A percentile compares a stretch with the other conserved stretches of the same genome.
These are phyloP conservation scores for Lenzites betulinus DNA, from an alignment of 768 basidiomycete genomes.

Conservation along the genomic window DNA sequence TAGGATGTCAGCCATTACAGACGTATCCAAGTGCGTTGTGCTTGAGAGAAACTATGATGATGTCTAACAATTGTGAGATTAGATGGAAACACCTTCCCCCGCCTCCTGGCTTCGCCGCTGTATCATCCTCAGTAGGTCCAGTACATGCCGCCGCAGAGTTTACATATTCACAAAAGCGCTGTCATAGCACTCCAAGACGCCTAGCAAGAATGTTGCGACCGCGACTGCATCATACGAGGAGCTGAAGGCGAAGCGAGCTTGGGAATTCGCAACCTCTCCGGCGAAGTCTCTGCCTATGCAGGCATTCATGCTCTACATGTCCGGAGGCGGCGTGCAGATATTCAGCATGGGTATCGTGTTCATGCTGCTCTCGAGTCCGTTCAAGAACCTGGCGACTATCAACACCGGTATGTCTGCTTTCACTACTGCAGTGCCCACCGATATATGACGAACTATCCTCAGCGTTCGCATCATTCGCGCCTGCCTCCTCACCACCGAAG, in stretches of 20 bases:
- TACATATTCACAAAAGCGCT: not conserved
- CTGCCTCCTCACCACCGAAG: constrained; percentile 49
- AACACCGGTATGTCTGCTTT: constrained; percentile 61
- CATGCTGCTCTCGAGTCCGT: constrained; percentile 85
- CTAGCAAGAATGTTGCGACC: constrained; percentile 36
- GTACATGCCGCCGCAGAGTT: not conserved
- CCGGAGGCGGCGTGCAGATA: constrained; percentile 92
- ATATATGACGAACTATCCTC: not conserved
- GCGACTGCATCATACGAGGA: constrained; percentile 55
- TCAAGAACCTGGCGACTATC: constrained; percentile 80
- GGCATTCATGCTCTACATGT: constrained; percentile 98
- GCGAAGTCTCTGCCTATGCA: constrained; percentile 96
- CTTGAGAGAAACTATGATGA: too few species aligned
- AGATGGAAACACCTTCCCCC: constrained; percentile 68
- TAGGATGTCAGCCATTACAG: constrained; percentile 5
- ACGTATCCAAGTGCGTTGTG: constrained; percentile 23
- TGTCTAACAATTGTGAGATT: not conserved
- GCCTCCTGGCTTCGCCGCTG: constrained; percentile 67
- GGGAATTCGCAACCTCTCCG: constrained; percentile 82
- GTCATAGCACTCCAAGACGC: constrained; percentile 44
- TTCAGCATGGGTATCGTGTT: constrained; percentile 97
- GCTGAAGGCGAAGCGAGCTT: constrained; percentile 78
- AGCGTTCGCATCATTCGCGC: constrained; percentile 79
- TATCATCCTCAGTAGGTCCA: constrained; percentile 37
- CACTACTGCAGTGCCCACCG: not conserved